Evolutionary conservation across 192 early-diverging fungal genomes (phyloP).

Genomic region (Entomortierella chlamydospora): DNA sequence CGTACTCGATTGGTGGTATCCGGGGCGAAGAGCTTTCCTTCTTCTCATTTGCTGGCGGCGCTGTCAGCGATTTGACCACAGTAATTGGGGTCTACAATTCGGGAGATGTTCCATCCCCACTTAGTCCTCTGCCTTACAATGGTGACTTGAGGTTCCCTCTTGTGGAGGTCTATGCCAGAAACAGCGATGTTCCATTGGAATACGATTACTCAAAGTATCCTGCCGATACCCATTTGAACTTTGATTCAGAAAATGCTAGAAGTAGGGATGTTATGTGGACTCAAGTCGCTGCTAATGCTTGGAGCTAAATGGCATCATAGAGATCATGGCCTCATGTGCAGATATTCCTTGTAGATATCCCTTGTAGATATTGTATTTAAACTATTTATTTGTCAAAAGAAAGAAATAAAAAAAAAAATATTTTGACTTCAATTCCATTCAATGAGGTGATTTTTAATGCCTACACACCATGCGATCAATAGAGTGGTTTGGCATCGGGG

Average conservation of each 20-base stretch:
- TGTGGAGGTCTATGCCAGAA: slow-evolving; percentile 10
- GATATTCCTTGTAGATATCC: too few species aligned
- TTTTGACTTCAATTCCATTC: too few species aligned
- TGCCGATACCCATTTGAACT: slow-evolving; percentile 6
- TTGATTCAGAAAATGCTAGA: background rate
- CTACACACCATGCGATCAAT: too few species aligned
- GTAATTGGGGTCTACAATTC: background rate
- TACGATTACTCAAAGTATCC: background rate
- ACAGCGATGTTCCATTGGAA: slow-evolving; percentile 4
- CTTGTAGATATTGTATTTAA: background rate
- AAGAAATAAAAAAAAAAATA: too few species aligned
- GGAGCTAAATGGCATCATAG: background rate
- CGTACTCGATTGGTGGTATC: slow-evolving; percentile 18
- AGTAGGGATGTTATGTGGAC: slow-evolving; percentile 8
- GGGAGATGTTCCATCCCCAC: background rate
- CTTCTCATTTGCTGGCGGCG: slow-evolving; percentile 29
- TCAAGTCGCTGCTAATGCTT: slow-evolving; percentile 14
- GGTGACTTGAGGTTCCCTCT: background rate
- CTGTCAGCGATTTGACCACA: background rate
- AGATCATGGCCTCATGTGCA: too few species aligned
- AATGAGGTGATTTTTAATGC: background rate
- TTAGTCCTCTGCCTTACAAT: slow-evolving; percentile 5
- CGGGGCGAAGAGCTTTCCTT: background rate
- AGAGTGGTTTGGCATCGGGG: too few species aligned
- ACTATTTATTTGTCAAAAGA: background rate